Conservation (phyloP, 1,139 yeast species). For the Protomyces inouyei region DNA sequence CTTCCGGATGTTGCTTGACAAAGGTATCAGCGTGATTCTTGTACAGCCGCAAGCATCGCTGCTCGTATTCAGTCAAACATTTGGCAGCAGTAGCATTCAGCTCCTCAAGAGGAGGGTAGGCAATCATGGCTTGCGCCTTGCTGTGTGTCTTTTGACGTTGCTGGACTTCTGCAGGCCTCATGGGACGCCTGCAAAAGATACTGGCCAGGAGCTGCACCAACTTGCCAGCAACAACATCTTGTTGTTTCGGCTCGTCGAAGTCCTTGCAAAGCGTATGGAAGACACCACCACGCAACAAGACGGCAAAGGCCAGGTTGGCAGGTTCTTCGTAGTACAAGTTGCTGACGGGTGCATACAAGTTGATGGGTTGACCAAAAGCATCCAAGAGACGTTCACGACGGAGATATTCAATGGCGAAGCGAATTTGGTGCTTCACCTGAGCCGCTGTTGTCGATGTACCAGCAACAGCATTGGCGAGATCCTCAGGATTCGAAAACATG, state of each 20-base stretch:
- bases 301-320: constrained; percentile 25
- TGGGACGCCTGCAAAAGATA: constrained; percentile 27
- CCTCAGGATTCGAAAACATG: constrained; percentile 22
- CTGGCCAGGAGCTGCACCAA: constrained; percentile 17
- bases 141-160: not conserved
- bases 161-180: constrained; percentile 17
- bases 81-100: constrained; percentile 10
- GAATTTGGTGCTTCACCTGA: constrained; percentile 26
- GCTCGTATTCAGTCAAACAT: constrained; percentile 23
- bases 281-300: constrained; percentile 25
- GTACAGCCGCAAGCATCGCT: constrained; percentile 18
- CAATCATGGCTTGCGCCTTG: constrained; percentile 12
- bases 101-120: constrained; percentile 10
- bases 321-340: constrained; percentile 28
- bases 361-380: constrained; percentile 26
- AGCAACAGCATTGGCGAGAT: constrained; percentile 18
- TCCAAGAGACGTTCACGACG: constrained; percentile 26
- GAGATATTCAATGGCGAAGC: constrained; percentile 27
- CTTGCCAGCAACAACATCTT: constrained; percentile 10
- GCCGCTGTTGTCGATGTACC: constrained; percentile 9
- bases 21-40: constrained; percentile 20
- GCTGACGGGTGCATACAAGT: constrained; percentile 22
- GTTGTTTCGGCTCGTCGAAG: constrained; percentile 14
- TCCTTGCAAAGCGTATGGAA: constrained; percentile 25
- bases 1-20: constrained; percentile 13